Evolutionary conservation across 352 stramenopile species (phyloP), one percentile per base, ranked within the genome.

Genomic region (Globisporangium abappressorium): DNA sequence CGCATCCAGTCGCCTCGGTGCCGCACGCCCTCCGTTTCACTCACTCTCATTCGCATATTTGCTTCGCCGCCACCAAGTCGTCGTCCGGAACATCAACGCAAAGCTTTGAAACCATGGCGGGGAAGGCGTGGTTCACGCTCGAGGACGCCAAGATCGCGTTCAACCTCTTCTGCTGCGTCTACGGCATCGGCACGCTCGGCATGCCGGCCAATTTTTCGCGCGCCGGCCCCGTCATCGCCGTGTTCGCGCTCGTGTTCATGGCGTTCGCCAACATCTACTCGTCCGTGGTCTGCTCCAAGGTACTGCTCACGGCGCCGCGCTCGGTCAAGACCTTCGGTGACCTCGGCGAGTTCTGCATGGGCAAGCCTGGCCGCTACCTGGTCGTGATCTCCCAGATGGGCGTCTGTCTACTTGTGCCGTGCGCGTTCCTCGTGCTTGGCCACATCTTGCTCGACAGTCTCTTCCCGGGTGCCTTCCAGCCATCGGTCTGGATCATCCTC

Each of bases 201-300:
- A 86, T 89, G 73, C 78, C 80, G 4, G 63, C 71, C 49, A 89
- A 87, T 56, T 89, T 80, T 36, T 75, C 71, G 8, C 71, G 71
- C 12, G 78, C 80, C 24, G 80, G 80, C 11, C 56, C 69, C 18
- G 57, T 64, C 24, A 47, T 70, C 24, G 70, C 70, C 18, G 46
- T 33, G 9, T 43, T 74, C 30, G 70, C 70, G 5, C 57, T 84
- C 41, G 63, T 77, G 3, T 87, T 84, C 66, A 87, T 87, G 77
- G 77, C 77, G 24, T 82, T 82, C 57, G 75, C 76, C 65, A 88
- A 88, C 69, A 77, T 81, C 30, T 88, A 85, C 66, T 71, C 80
- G 11, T 84, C 80, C 0, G 74, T 88, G 38, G 76, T 72, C 22
- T 65, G 81, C n/a, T 84, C 73, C 57, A 73, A 75, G 33, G 79